Evolutionary conservation across 164 flowering plant genomes (phyloP).

Genomic region (Echeveria elegans): DNA sequence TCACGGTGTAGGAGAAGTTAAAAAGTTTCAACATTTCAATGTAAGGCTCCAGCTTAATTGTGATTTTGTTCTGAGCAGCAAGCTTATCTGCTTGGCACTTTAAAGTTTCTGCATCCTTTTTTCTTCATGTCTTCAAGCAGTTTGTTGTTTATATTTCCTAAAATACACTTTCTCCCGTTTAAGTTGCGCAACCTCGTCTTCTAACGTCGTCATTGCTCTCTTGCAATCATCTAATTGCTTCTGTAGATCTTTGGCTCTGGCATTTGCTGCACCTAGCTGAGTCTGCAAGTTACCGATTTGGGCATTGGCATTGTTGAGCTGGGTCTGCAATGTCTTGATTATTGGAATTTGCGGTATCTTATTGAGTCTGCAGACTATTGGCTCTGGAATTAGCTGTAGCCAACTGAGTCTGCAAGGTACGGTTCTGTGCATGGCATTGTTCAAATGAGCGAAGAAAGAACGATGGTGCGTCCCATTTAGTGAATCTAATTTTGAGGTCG

Average conservation of each 20-base stretch:
- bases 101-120: no score
- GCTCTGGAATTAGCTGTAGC: constrained; percentile 2
- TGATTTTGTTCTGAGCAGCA: no score
- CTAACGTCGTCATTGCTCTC: not conserved
- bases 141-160: not conserved
- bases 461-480: no score
- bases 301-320: not conserved
- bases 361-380: not conserved
- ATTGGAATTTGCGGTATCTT: not conserved
- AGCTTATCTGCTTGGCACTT: no score
- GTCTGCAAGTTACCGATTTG: not conserved
- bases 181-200: not conserved
- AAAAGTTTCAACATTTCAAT: no score
- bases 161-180: not conserved
- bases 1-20: no score
- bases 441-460: no score
- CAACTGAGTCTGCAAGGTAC: not conserved
- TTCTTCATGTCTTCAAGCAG: not conserved
- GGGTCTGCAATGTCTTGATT: not conserved
- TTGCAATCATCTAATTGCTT: not conserved
- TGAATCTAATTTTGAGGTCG: no score
- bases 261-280: not conserved
- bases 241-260: not conserved
- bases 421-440: not conserved
- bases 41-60: no score